Evolutionary conservation across 78 protist species (phyloP), one percentile per base, ranked within the genome.

Genomic region (Speleostelium caveatum): DNA sequence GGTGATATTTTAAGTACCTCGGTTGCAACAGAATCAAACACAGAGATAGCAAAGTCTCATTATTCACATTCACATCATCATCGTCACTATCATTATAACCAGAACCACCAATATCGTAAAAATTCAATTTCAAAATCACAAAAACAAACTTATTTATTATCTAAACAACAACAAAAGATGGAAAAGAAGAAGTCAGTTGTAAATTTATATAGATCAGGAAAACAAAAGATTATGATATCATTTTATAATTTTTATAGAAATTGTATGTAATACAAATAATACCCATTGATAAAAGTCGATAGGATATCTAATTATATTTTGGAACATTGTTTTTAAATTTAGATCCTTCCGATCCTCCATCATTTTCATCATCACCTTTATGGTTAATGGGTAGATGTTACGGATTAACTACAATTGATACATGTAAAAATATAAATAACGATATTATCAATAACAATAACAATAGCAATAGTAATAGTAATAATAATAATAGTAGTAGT

Each of bases 161-260:
- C 53, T 14, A 14, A 68, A 28, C 26, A 42, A 68, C 75, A 68
- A 68, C 26, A 68, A 68, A 72, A 30, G 22, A 66, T 22, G 28
- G 79, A 56, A 38, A 73, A 73, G 66, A 73, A 73, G 39, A 73
- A 56, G 39, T 56, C 30, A 32, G 32, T 78, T 28, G 51, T 78
- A 22, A 69, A 66, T 51, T 32, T 78, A 22, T 78, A 78, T 30
- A 41, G 53, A 19, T 39, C 45, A 26, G 75, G 87, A 49, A 78
- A 78, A 36, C 87, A 78, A 66, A 78, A 78, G 63, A 78, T 78
- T 51, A 78, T 78, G 87, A 78, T 78, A 24, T 78, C 87, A 21
- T 78, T 78, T 66, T 78, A 78, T 78, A 78, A 78, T 66, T 49
- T 78, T 12, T 78, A 78, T 78, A 62, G 87, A 66, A 78, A 78